These are phyloP conservation scores for Gomphus sp. DNA, from an alignment of 1,284 basidiomycete genomes.

Conservation along the genomic window DNA sequence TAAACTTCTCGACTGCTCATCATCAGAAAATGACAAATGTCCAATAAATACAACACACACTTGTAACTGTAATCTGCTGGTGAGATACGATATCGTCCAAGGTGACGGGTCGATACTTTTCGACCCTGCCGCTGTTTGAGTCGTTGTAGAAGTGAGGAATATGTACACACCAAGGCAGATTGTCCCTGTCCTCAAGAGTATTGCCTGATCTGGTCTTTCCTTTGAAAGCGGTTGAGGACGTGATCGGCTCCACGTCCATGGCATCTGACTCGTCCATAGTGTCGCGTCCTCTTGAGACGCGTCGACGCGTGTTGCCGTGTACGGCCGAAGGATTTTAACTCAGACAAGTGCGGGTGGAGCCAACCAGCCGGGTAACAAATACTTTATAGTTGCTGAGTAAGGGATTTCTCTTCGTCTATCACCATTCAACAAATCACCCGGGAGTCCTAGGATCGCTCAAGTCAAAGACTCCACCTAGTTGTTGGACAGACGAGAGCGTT, in stretches of 20 bases:
- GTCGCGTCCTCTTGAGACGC: slow-evolving; percentile 1
- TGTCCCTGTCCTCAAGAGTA: slow-evolving; percentile 40
- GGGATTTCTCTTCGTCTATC: background rate
- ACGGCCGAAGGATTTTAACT: background rate
- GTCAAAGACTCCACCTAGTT: slow-evolving; percentile 82
- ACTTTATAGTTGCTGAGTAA: slow-evolving; percentile 8
- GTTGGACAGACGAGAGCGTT: slow-evolving; percentile 79
- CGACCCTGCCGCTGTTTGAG: slow-evolving; percentile 59
- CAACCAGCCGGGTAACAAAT: background rate
- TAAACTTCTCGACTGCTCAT: slow-evolving; percentile 84
- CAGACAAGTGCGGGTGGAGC: background rate
- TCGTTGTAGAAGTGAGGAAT: background rate
- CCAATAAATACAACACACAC: slow-evolving; percentile 31
- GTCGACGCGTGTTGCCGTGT: background rate
- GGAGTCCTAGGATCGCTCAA: slow-evolving; percentile 28
- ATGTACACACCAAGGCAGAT: slow-evolving; percentile 57
- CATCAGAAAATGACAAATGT: slow-evolving; percentile 10
- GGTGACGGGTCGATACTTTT: slow-evolving; percentile 87
- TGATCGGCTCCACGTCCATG: slow-evolving; percentile 37
- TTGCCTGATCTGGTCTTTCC: slow-evolving; percentile 60
- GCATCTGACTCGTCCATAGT: slow-evolving; percentile 44
- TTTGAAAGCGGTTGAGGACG: slow-evolving; percentile 31
- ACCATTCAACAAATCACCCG: background rate
- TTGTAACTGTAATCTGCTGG: slow-evolving; percentile 87
- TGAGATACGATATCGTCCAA: slow-evolving; percentile 92